Evolutionary conservation across 1,284 basidiomycete species (phyloP).

Genomic region (Moniliella sp.): DNA sequence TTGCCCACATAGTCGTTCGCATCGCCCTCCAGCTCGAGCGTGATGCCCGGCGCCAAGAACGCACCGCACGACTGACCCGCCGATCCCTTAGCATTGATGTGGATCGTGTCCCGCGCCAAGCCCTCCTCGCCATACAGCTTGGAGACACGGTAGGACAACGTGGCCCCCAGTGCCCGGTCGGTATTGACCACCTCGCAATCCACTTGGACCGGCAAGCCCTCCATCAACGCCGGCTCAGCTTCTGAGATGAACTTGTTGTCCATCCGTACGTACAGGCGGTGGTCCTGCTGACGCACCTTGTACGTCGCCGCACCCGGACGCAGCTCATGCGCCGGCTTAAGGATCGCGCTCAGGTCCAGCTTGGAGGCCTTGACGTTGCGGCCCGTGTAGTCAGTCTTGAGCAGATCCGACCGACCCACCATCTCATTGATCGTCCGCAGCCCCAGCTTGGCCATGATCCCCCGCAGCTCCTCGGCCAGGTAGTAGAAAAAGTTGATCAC

Average conservation of each 20-base stretch:
- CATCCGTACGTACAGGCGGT: slow-evolving; percentile 25
- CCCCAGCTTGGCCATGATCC: slow-evolving; percentile 27
- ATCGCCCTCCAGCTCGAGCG: slow-evolving; percentile 26
- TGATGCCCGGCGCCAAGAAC: slow-evolving; percentile 26
- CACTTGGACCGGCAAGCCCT: slow-evolving; percentile 26
- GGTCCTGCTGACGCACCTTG: slow-evolving; percentile 30
- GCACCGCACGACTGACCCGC: slow-evolving; percentile 27
- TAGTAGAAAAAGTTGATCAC: slow-evolving; percentile 31
- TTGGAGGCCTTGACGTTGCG: slow-evolving; percentile 23
- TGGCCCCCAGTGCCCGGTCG: slow-evolving; percentile 26
- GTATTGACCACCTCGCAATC: slow-evolving; percentile 30
- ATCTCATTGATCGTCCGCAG: slow-evolving; percentile 28
- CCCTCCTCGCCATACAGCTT: slow-evolving; percentile 27
- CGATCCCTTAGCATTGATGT: slow-evolving; percentile 26
- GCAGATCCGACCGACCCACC: slow-evolving; percentile 24
- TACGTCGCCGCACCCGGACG: slow-evolving; percentile 28
- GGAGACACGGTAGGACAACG: slow-evolving; percentile 28
- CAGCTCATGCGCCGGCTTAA: slow-evolving; percentile 28
- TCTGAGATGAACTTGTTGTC: slow-evolving; percentile 32
- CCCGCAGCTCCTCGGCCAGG: slow-evolving; percentile 21
- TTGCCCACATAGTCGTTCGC: slow-evolving; percentile 24
- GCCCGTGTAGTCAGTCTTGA: slow-evolving; percentile 15
- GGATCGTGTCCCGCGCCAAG: slow-evolving; percentile 24
- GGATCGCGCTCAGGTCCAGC: slow-evolving; percentile 16
- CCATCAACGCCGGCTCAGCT: slow-evolving; percentile 20